Base-by-base conservation (phyloP, 345 rosid genomes). In the Heritiera fomes region DNA sequence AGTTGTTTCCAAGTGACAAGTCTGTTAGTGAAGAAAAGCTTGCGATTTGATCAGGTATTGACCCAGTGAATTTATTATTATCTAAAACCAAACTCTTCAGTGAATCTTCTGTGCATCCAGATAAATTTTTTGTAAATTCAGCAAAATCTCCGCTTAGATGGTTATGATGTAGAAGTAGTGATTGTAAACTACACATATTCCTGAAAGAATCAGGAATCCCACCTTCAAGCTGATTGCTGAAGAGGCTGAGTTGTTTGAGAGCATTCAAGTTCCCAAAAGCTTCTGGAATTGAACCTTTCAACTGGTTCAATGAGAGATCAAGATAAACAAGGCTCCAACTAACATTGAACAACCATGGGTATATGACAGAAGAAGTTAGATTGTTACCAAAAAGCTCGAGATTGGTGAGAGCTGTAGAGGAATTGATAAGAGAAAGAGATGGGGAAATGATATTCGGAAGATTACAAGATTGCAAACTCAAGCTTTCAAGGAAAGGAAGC, bases 161-260 rank as follows among this genome's bases (percentile, higher is more conserved):
- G 49, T 28, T 61, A 5, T 15, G 28, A 0, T 20, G 15, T 10
- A 80, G 30, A 10, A 17, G 3, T 0, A 83, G 65, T 11, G 49
- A 28, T 45, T 23, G 40, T 61, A 83, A 77, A 12, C 62, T 72
- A 66, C 78, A 80, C 61, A 83, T 32, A 5, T 73, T 58, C 23
- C 67, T 34, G n/a, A 80, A 66, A 20, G 83, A 83, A 23, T 43
- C 40, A 5, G 75, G 80, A 56, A 77, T 83, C 59, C 75, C 78
- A 59, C 83, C 78, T 3, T 14, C 67, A 62, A 75, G 38, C 18
- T 74, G 15, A 76, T 76, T 76, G 6, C 1, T 15, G 46, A 11
- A 6, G 49, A 77, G 73, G 34, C 13, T 15, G 14, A 65, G 73
- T 10, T 4, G 17, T 14, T 46, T 28, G 3, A 65, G 79, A 50